These are phyloP conservation scores for Acanthamoeba lenticulata DNA, from an alignment of 208 protist genomes.

Conservation along the genomic window DNA sequence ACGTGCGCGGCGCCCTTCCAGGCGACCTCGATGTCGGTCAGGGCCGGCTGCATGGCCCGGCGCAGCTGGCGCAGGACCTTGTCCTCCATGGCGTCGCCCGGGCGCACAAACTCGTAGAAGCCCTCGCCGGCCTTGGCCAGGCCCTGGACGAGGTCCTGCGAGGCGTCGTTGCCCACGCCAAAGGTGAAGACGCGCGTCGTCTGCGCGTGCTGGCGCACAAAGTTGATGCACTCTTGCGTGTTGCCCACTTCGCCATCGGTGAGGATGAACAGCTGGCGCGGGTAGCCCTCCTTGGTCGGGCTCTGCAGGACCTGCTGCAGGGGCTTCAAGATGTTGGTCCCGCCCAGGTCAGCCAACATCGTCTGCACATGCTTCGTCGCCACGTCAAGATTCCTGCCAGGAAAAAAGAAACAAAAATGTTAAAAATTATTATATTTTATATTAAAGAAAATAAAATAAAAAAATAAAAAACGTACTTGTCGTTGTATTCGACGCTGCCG, in stretches of 20 bases:
- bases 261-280: conserved; percentile 69
- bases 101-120: conserved; percentile 71
- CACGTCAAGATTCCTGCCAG: background rate
- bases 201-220: conserved; percentile 66
- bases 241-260: conserved; percentile 63
- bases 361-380: background rate
- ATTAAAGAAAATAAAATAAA: no score
- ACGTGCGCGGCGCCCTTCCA: conserved; percentile 17
- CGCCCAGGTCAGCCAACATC: conserved; percentile 16
- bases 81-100: conserved; percentile 57
- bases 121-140: conserved; percentile 19
- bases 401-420: background rate
- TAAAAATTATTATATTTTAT: no score
- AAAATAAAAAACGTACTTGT: background rate
- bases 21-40: conserved; percentile 68
- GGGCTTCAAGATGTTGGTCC: conserved; percentile 52
- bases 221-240: conserved; percentile 68
- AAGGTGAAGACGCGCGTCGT: conserved; percentile 72
- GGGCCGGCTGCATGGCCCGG: conserved; percentile 72
- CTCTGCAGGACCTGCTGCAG: conserved; percentile 8
- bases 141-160: conserved; percentile 43
- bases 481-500: conserved; percentile 57
- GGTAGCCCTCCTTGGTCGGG: background rate
- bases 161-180: conserved; percentile 52
- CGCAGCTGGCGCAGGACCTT: conserved; percentile 72